Base-by-base conservation (phyloP, 73 alveolate species). In the Diophrys sp. region DNA sequence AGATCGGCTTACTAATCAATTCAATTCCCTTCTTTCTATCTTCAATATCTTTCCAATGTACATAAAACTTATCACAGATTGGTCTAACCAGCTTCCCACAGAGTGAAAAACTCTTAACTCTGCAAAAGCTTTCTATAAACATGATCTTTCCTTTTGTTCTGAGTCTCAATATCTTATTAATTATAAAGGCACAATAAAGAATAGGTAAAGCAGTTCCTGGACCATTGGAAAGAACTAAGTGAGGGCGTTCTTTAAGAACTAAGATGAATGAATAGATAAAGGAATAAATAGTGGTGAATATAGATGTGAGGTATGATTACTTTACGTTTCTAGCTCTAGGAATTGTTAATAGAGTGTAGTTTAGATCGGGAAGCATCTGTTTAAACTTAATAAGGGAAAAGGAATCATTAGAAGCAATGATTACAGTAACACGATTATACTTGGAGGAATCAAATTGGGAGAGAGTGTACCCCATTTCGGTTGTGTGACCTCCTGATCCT, bases 401-500 rank as follows among this genome's bases (percentile, higher is more conserved):
- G 0, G 23, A 5, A 44, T 73, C 81, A 29, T 67, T 53, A 25
- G 33, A 62, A n/a, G 81, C 81, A 25, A 24, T 24, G 14, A 73
- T 28, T 2, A 73, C 33, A 53, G 34, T 24, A 14, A 67, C 54
- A 73, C 24, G 23, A n/a, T 44, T 2, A 31, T 73, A 73, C 31
- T 73, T 73, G 28, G 11, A 1, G 27, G 53, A 44, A 44, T 73
- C 28, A 44, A 31, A 54, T 29, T 73, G 28, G 27, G 33, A 27
- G 14, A 73, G 29, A 53, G 27, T n/a, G 1, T 33, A 27, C 0
- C 33, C n/a, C 71, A 73, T 73, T 44, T 73, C 81, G 1, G 81
- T 25, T 14, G 81, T 73, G 29, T 73, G 81, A 0, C 81, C 81
- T 23, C 81, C 81, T 27, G 81, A 73, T 23, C 81, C 81, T 1